Conservation (phyloP, 805 yeast genomes). For the Candida hungchunana region DNA sequence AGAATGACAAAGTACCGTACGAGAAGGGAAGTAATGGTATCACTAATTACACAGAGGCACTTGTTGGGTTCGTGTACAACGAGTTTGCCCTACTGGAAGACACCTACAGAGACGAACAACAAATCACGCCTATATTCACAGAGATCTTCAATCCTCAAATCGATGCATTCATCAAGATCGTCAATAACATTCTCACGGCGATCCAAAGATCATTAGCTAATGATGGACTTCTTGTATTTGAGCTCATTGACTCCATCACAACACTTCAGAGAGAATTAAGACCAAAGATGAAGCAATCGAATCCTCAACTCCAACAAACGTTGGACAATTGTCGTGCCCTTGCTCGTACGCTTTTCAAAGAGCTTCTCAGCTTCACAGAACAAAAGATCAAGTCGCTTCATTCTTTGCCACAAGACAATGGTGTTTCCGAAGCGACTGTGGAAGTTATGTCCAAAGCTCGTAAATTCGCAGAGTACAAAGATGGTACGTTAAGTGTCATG, state of each 20-base stretch:
- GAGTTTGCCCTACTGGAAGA: conserved; percentile 46
- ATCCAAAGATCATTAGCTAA: conserved; percentile 39
- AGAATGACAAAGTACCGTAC: conserved; percentile 43
- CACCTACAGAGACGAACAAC: conserved; percentile 33
- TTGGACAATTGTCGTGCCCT: conserved; percentile 27
- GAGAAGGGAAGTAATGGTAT: conserved; percentile 62
- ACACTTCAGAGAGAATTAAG: conserved; percentile 32
- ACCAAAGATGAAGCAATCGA: conserved; percentile 22
- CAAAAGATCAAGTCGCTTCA: conserved; percentile 41
- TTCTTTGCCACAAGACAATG: conserved; percentile 58
- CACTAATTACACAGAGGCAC: conserved; percentile 46
- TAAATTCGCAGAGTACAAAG: conserved; percentile 56
- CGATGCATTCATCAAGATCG: conserved; percentile 36
- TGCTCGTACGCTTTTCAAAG: conserved; percentile 45
- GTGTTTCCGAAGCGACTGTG: conserved; percentile 68
- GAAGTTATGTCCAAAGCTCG: conserved; percentile 66
- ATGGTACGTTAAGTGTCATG: conserved; percentile 49
- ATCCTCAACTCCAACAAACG: conserved; percentile 16
- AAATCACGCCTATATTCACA: conserved; percentile 28
- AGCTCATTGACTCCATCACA: conserved; percentile 47
- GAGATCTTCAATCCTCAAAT: conserved; percentile 33
- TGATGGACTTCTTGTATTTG: conserved; percentile 53
- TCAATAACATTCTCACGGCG: conserved; percentile 34
- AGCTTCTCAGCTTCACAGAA: conserved; percentile 54
- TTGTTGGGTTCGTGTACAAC: conserved; percentile 44